Base-by-base conservation (phyloP, 202 grass and related monocot genomes). In the Eragrostis tef region DNA sequence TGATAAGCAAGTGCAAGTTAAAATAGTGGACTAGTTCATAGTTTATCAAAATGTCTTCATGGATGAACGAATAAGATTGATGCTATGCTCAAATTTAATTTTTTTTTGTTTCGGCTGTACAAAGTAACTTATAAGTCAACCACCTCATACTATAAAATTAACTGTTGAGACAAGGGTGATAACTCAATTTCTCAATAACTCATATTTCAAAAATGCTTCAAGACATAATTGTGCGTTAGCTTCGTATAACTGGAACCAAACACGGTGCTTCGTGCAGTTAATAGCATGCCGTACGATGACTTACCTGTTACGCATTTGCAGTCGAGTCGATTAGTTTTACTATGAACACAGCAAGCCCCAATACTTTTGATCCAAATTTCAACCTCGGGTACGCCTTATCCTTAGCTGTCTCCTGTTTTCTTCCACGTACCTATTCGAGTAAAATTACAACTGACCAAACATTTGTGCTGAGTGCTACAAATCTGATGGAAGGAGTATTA, bases 371-470 rank as follows among this genome's bases (percentile, higher is more conserved):
- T 70, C 24, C 21, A 70, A 67, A 56, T 20, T 56, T 54, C 59
- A 67, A 59, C 50, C 70, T 21, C 21, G 3, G 13, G 68, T 52
- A 46, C 47, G 63, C 68, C 63, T 86, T 41, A 21, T 31, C 29
- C 46, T n/a, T 31, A 72, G 51, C 71, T 43, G 51, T 49, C 67
- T 73, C 78, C 17, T 81, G 42, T 82, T 79, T 73, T 44, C 61
- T 78, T 82, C 67, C 73, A 68, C 67, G 10, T 74, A 54, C 74
- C 24, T 21, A 42, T 82, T 78, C 51, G 0, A 79, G 88, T 64
- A 70, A 85, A 89, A 69, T 67, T 74, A 67, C 51, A 82, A 74
- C 65, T 74, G 69, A 79, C 74, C 79, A 83, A 63, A 72, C 52
- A 56, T 77, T 67, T 82, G 79, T 70, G 68, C 68, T 51, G 43